These are phyloP conservation scores for Kazachstania sp. DNA, from an alignment of 1,139 yeast genomes.

Conservation along the genomic window DNA sequence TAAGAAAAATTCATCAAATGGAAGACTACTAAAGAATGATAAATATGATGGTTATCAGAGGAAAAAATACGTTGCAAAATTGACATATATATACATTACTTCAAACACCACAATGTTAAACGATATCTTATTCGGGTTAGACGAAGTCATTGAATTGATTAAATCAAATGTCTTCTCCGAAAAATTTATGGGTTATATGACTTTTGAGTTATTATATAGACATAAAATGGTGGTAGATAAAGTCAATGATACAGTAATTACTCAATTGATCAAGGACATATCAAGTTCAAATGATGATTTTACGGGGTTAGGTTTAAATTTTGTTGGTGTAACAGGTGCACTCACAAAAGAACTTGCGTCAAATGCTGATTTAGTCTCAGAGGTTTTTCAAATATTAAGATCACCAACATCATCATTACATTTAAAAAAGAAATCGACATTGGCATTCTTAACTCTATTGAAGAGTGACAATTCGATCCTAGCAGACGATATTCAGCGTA, in stretches of 20 bases:
- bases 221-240: conserved; percentile 35
- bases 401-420: conserved; percentile 60
- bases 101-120: conserved; percentile 44
- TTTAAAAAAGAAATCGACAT: conserved; percentile 62
- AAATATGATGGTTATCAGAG: conserved; percentile 63
- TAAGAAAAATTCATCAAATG: conserved; percentile 1
- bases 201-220: conserved; percentile 50
- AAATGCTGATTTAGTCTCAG: conserved; percentile 44
- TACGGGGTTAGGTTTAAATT: conserved; percentile 68
- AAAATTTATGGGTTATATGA: conserved; percentile 76
- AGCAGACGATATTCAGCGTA: conserved; percentile 33
- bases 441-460: conserved; percentile 50
- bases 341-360: conserved; percentile 34
- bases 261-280: conserved; percentile 51
- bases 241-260: conserved; percentile 31
- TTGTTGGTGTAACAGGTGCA: conserved; percentile 51
- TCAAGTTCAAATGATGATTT: conserved; percentile 46
- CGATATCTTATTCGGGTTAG: conserved; percentile 57
- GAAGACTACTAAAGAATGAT: conserved; percentile 11
- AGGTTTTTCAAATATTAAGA: conserved; percentile 61
- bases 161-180: conserved; percentile 57
- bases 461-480: conserved; percentile 38
- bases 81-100: conserved; percentile 56
- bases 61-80: conserved; percentile 80
- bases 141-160: conserved; percentile 53